These are phyloP conservation scores for Pichia cabralensis DNA, from an alignment of 805 yeast species.

Conservation along the genomic window DNA sequence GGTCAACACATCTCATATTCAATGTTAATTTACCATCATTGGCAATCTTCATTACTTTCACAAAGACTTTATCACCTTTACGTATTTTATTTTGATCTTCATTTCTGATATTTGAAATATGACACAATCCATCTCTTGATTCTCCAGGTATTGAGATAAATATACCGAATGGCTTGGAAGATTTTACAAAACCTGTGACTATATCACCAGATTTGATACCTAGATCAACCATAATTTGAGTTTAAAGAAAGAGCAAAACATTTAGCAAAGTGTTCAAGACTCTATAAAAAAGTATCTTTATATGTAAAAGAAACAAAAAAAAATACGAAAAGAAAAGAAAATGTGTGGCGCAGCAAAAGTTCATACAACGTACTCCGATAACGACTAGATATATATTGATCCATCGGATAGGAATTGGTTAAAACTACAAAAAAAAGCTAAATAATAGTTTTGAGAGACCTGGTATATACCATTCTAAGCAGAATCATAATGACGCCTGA, in stretches of 20 bases:
- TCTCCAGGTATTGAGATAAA: slow-evolving; percentile 44
- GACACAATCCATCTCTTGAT: slow-evolving; percentile 58
- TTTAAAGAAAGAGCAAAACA: too few relatives aligned
- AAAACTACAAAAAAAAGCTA: too few relatives aligned
- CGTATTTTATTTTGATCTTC: slow-evolving; percentile 28
- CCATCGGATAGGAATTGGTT: too few relatives aligned
- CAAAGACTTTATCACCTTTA: slow-evolving; percentile 53
- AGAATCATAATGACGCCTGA: slow-evolving; percentile 7
- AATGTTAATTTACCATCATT: slow-evolving; percentile 42
- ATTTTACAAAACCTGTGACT: slow-evolving; percentile 52
- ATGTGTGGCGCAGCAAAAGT: too few relatives aligned
- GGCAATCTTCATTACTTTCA: slow-evolving; percentile 38
- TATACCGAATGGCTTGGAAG: slow-evolving; percentile 65
- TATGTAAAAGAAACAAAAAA: neutral
- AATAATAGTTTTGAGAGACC: neutral
- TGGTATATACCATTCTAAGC: slow-evolving; percentile 5
- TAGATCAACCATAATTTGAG: too few relatives aligned
- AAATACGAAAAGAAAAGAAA: too few relatives aligned
- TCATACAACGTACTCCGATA: too few relatives aligned
- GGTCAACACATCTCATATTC: slow-evolving; percentile 66
- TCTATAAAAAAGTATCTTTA: too few relatives aligned
- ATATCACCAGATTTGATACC: too few relatives aligned
- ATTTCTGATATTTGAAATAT: slow-evolving; percentile 54
- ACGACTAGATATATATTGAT: too few relatives aligned
- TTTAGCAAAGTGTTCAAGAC: too few relatives aligned